Evolutionary conservation across 805 yeast species (phyloP), one percentile per base, ranked within the genome.

Genomic region (Metschnikowia aberdeeniae): DNA sequence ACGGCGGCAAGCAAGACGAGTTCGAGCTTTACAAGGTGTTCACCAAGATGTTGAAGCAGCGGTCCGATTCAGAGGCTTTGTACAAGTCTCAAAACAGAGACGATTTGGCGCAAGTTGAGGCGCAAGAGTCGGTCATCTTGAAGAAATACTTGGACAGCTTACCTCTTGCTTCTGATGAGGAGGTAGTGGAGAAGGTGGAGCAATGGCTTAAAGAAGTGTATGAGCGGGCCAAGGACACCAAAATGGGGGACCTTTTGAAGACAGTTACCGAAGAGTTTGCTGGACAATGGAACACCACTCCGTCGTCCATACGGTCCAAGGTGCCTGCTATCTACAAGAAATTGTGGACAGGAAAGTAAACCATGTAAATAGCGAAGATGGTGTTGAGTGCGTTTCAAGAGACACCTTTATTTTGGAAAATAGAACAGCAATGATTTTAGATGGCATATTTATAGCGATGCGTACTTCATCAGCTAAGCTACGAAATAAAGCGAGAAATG

Each of bases 91-190:
- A 76, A 42, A 60, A 67, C 8, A 72, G 87, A 51, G 59, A 55
- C 3, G 86, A 82, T 48, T 62, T 81, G 47, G 82, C 73, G 1
- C 75, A 69, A n/a, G 73, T 71, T 43, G 87, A 82, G 61, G 53
- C 59, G 19, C 57, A 61, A 14, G 84, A 81, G 60, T 54, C 72
- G 26, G 60, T 49, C 0, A 57, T 78, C 29, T 68, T 82, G 34
- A 52, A 72, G 24, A 52, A 57, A 12, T 73, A 78, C 40, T 54
- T 72, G 37, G 39, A 47, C 1, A 53, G 61, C 26, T 59, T 81
- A 19, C 78, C 81, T 7, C 74, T 79, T 13, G 74, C 83, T 1
- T 62, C 77, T 3, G 69, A 67, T 30, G 77, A 67, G 37, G 73
- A 71, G 41, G 48, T 72, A 20, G 63, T 60, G 13, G 52, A 47